Base-by-base conservation (phyloP, 768 basidiomycete genomes). In the Leucosporidium scottii region DNA sequence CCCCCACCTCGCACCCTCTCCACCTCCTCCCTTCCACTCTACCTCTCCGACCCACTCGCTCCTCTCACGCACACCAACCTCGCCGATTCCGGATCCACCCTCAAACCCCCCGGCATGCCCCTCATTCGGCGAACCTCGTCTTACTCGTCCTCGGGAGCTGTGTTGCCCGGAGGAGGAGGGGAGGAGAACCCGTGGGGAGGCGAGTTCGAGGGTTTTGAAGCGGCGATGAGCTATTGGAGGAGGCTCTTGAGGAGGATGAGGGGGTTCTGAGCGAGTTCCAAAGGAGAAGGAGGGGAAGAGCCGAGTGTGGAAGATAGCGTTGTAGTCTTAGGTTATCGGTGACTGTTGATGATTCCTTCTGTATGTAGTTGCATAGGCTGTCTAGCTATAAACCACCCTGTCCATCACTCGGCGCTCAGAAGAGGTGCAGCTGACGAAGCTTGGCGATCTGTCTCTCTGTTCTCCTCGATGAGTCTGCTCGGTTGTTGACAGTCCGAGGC, bases 251-350 rank as follows among this genome's bases (percentile, higher is more conserved):
- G 63, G 28, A 28, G 57, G 23, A 34, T 64, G 21, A 64, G 56
- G 56, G 56, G 56, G 44, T 49, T 25, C 13, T 61, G 57, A 61
- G 93, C 6, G 51, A 27, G 7, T 4, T 25, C 12, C 27, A 12
- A 54, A 27, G 27, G 27, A 13, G 27, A 12, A 13, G 39, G 39
- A 44, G 15, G 13, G 39, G 15, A 8, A 13, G 8, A 44, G 15
- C 8, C 6, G 15, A 17, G 39, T 44, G 39, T 2, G 8, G 2
- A 17, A 36, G 12, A 12, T 36, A 36, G 34, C 39, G 39, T 6
- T 44, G 39, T 44, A 44, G 39, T 44, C 39, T 44, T 44, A 44
- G 39, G 39, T 44, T 15, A 8, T 44, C 13, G 8, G 39, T 44
- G 39, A 44, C 15, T 44, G 39, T 44, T 44, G 39, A 44, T 44